Evolutionary conservation across 192 early-diverging fungal genomes (phyloP).

Genomic region (Obelidium mucronatum): DNA sequence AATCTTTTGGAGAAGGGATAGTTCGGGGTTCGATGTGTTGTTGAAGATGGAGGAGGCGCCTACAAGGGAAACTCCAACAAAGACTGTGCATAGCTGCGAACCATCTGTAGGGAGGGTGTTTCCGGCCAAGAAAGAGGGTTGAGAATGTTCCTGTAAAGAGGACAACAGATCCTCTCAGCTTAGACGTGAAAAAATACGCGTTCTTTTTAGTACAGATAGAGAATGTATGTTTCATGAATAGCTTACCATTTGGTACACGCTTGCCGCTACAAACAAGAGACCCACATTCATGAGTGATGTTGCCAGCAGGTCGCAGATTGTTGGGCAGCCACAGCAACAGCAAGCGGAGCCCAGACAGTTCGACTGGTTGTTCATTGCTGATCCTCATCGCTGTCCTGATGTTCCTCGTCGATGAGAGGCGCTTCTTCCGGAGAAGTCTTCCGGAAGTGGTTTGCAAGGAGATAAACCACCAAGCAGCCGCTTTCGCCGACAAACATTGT

Average conservation of each 20-base stretch:
- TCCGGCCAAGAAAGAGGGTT: conserved; percentile 81
- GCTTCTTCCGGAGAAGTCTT: conserved; percentile 24
- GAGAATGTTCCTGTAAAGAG: conserved; percentile 94
- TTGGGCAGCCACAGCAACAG: conserved; percentile 80
- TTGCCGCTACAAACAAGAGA: conserved; percentile 63
- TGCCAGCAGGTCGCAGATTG: conserved; percentile 79
- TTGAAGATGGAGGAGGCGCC: conserved; percentile 54
- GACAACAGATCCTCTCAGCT: conserved; percentile 96
- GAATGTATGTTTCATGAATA: not conserved
- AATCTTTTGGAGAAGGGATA: not conserved
- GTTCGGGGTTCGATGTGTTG: not conserved
- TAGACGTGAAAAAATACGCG: conserved; percentile 48
- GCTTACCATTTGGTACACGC: conserved; percentile 31
- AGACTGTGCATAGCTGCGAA: conserved; percentile 81
- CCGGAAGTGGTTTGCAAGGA: conserved; percentile 49
- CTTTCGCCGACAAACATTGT: conserved; percentile 97
- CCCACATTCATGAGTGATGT: conserved; percentile 97
- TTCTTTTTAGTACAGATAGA: not conserved
- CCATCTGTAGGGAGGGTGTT: conserved; percentile 82
- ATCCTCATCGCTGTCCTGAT: conserved; percentile 13
- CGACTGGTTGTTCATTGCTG: conserved; percentile 39
- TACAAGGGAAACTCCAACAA: conserved; percentile 88
- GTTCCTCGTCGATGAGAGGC: conserved; percentile 32
- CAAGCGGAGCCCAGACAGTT: conserved; percentile 62
- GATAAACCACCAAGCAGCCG: conserved; percentile 76